Percentiles rank a stretch among this genome's conserved stretches.
These are phyloP conservation scores for Stemphylium beticola DNA, from an alignment of 2,329 filamentous ascomycete genomes.

Conservation along the genomic window DNA sequence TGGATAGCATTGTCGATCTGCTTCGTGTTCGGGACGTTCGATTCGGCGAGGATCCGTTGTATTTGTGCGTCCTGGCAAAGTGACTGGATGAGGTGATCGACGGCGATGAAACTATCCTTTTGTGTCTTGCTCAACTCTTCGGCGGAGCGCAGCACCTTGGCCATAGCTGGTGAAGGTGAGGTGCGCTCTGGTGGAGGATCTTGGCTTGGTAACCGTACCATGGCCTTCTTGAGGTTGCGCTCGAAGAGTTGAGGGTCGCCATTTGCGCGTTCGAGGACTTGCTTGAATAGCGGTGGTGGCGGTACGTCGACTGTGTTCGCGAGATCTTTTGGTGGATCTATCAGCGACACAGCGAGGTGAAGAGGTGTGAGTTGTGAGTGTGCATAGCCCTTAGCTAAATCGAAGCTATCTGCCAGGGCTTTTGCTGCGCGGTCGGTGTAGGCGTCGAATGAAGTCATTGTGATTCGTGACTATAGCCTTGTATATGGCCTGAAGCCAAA, in stretches of 20 bases:
- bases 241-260: slow-evolving; percentile 91
- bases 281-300: slow-evolving; percentile 81
- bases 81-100: slow-evolving; percentile 90
- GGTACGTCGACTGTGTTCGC: slow-evolving; percentile 67
- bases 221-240: slow-evolving; percentile 84
- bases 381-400: slow-evolving; percentile 84
- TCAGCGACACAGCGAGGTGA: slow-evolving; percentile 83
- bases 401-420: slow-evolving; percentile 86
- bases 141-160: slow-evolving; percentile 80
- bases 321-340: slow-evolving; percentile 78
- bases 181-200: slow-evolving; percentile 92
- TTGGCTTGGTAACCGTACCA: slow-evolving; percentile 91
- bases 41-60: slow-evolving; percentile 76
- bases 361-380: slow-evolving; percentile 91
- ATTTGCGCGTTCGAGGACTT: slow-evolving; percentile 91
- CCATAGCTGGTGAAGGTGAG: slow-evolving; percentile 80
- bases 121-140: slow-evolving; percentile 95
- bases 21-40: slow-evolving; percentile 90
- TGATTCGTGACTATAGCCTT: slow-evolving; percentile 40
- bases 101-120: slow-evolving; percentile 91
- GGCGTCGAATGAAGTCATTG: slow-evolving; percentile 79
- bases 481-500: slow-evolving; percentile 26
- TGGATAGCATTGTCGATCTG: slow-evolving; percentile 89
- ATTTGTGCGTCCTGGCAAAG: slow-evolving; percentile 80
- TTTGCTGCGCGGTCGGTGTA: slow-evolving; percentile 94